These are phyloP conservation scores for Clavispora vitiphila DNA, from an alignment of 805 yeast genomes.

Conservation along the genomic window DNA sequence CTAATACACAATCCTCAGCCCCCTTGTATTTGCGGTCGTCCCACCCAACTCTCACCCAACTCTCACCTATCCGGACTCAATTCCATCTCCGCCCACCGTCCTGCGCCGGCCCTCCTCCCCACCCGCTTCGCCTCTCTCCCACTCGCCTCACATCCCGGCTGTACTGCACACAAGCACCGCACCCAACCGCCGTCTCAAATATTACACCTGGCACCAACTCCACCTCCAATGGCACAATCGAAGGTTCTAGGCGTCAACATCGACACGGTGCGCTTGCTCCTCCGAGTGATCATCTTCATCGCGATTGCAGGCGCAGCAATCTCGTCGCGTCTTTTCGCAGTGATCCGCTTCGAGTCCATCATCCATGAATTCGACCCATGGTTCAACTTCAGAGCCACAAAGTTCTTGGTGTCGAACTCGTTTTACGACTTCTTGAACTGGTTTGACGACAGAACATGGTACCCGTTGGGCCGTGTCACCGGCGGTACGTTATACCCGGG, in stretches of 20 bases:
- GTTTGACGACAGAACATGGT: slow-evolving; percentile 99
- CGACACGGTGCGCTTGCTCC: slow-evolving; percentile 39
- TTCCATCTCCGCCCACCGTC: not conserved
- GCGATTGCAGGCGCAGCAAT: slow-evolving; percentile 88
- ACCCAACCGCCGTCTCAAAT: not conserved
- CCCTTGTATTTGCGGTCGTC: no score
- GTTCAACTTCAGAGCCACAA: slow-evolving; percentile 96
- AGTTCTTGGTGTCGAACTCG: slow-evolving; percentile 76
- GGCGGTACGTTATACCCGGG: slow-evolving; percentile 99
- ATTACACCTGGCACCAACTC: not conserved
- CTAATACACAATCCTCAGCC: no score
- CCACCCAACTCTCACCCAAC: no score
- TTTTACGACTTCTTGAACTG: slow-evolving; percentile 92
- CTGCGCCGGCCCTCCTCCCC: not conserved
- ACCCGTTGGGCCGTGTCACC: slow-evolving; percentile 97
- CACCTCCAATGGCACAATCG: slow-evolving; percentile 15
- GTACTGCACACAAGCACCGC: not conserved
- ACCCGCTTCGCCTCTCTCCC: not conserved
- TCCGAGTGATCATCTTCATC: slow-evolving; percentile 64
- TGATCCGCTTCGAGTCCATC: slow-evolving; percentile 89
- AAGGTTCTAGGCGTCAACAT: slow-evolving; percentile 28
- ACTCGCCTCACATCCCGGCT: not conserved
- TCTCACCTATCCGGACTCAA: no score
- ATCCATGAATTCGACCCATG: slow-evolving; percentile 98
- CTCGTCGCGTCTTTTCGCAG: slow-evolving; percentile 91